Evolutionary conservation across 768 basidiomycete genomes (phyloP), one percentile per base, ranked within the genome.

Genomic region (Kwoniella sp.): DNA sequence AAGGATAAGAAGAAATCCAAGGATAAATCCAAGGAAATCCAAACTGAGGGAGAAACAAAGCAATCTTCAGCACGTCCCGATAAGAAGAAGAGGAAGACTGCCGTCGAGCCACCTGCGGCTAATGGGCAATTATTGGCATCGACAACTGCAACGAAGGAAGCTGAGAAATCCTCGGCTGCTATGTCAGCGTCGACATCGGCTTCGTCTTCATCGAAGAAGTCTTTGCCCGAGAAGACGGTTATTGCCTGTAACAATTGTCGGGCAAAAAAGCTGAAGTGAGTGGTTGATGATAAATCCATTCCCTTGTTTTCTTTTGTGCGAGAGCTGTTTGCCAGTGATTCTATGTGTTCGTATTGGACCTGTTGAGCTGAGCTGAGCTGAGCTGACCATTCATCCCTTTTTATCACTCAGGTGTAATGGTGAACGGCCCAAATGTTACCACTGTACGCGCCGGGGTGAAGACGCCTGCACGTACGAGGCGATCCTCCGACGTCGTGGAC

Each of bases 381-480:
- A 49, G 24, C 50, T 26, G 27, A 59, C n/a, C 50, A 4, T 24
- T 60, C 25, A 4, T 10, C n/a, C n/a, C n/a, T n/a, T n/a, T n/a
- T 25, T 49, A 24, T 27, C 1, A 6, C n/a, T 5, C 50, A 79
- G 77, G 66, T 81, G 80, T 62, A 77, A 81, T 47, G 80, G 77
- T 8, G 65, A 55, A n/a, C 67, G 72, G 59, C 77, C 75, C 15
- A 73, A 71, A 56, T 81, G 80, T 66, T 62, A 68, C 52, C 69
- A 81, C 56, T 81, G 80, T 60, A 22, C 55, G 9, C 61, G 71
- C 19, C 69, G 75, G 29, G 68, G 61, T 19, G 67, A 77, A 26
- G 64, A 65, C 13, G n/a, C 21, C 9, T 81, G 80, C 53, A 67
- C 68, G 2, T 80, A 80, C 66, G 79, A 81, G 61, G 59, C 68